phyloP scores from a whole-genome alignment of 192 early-diverging fungal genomes.

The Helicostylum pulchrum region DNA sequence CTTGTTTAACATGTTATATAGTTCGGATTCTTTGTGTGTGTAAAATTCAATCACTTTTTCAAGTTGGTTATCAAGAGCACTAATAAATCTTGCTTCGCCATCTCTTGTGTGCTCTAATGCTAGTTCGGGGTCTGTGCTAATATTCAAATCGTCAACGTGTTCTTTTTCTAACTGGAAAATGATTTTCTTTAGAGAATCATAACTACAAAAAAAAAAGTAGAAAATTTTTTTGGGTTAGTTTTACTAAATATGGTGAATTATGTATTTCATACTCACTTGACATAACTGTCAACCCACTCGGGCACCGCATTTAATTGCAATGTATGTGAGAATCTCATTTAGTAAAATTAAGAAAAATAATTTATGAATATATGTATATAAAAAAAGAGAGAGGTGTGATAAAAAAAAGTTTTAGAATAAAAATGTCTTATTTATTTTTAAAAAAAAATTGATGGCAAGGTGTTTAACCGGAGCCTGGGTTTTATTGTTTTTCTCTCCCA shows the following conservation, averaged over 20 bases:
- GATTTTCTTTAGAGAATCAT: constrained; percentile 18
- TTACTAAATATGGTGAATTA: constrained; percentile 2
- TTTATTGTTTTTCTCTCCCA: too few relatives aligned
- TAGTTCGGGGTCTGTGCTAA: constrained; percentile 4
- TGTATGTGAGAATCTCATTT: constrained; percentile 91
- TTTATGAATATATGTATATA: too few relatives aligned
- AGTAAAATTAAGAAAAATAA: neutral
- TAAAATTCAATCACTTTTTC: constrained; percentile 67
- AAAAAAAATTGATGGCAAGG: too few relatives aligned
- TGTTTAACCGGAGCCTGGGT: too few relatives aligned
- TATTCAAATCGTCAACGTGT: constrained; percentile 13
- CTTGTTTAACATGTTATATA: constrained; percentile 48
- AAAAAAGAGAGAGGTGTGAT: too few relatives aligned
- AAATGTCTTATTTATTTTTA: too few relatives aligned
- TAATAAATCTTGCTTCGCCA: constrained; percentile 42
- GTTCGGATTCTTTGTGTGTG: constrained; percentile 56
- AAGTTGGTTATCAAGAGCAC: constrained; percentile 66
- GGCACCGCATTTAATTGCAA: constrained; percentile 87
- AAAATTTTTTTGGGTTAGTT: neutral
- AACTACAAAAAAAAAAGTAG: constrained; percentile 9
- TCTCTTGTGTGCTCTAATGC: neutral
- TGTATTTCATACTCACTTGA: constrained; percentile 53
- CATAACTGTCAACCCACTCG: constrained; percentile 74
- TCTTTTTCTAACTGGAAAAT: constrained; percentile 28
- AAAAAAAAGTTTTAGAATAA: too few relatives aligned